Evolutionary conservation across 495 filamentous ascomycete genomes (phyloP).

Genomic region (Saxophila tyrrhenica): DNA sequence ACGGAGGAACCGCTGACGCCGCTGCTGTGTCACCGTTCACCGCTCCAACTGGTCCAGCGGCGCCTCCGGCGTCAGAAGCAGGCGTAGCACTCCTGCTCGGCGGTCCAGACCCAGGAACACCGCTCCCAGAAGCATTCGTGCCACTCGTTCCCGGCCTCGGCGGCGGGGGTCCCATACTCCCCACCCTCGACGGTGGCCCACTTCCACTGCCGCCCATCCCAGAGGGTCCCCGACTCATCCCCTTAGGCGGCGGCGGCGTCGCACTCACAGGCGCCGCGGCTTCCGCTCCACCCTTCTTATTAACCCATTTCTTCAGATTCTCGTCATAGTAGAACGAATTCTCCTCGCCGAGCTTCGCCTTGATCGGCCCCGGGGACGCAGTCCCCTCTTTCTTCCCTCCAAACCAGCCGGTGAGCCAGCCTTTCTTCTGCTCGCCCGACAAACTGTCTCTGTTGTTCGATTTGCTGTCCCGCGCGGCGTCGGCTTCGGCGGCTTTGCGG

Average conservation of each 20-base stretch:
- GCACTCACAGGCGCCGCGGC: slow-evolving; percentile 24
- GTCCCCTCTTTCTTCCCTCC: slow-evolving; percentile 58
- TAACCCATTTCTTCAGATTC: slow-evolving; percentile 93
- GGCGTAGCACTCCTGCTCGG: slow-evolving; percentile 10
- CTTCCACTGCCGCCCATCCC: no score
- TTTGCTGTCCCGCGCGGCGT: slow-evolving; percentile 33
- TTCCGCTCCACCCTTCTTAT: slow-evolving; percentile 64
- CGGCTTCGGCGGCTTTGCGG: slow-evolving; percentile 71
- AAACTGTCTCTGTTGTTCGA: no score
- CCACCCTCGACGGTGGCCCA: neutral
- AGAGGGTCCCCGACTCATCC: no score
- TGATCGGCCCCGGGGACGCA: slow-evolving; percentile 51
- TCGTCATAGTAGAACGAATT: slow-evolving; percentile 89
- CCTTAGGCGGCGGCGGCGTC: slow-evolving; percentile 37
- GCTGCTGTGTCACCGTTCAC: slow-evolving; percentile 2
- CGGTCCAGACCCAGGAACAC: slow-evolving; percentile 11
- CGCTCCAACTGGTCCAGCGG: neutral
- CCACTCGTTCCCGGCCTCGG: slow-evolving; percentile 1
- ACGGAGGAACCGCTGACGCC: neutral
- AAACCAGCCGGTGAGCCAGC: slow-evolving; percentile 54
- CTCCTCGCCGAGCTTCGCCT: slow-evolving; percentile 90
- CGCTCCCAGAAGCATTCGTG: neutral
- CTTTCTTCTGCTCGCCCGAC: slow-evolving; percentile 20
- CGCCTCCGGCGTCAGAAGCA: slow-evolving; percentile 5
- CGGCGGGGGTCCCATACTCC: neutral